phyloP scores from a whole-genome alignment of 257 asterid species.

The Fraxinus pennsylvanica region DNA sequence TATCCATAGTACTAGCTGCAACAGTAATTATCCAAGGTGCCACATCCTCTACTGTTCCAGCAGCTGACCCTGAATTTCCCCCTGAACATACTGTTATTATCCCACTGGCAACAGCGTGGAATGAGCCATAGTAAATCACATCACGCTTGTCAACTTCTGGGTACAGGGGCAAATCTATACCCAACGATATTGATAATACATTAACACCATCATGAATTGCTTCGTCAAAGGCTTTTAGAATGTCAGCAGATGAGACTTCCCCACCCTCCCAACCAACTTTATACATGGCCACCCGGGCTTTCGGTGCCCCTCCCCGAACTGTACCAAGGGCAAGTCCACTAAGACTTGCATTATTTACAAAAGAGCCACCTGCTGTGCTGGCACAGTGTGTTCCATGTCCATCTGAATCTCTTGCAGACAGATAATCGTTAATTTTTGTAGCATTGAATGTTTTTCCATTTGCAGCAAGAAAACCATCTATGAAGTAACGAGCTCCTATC shows the following conservation, averaged over 20 bases:
- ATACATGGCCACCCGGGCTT: conserved; percentile 47
- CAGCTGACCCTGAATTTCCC: conserved; percentile 39
- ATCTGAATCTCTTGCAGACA: conserved; percentile 40
- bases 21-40: conserved; percentile 51
- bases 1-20: conserved; percentile 38
- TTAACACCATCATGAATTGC: conserved; percentile 50
- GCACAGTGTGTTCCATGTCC: conserved; percentile 55
- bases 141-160: conserved; percentile 30
- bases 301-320: conserved; percentile 51
- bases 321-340: conserved; percentile 39
- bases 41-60: conserved; percentile 26
- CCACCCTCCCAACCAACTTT: conserved; percentile 38
- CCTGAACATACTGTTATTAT: conserved; percentile 37
- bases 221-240: conserved; percentile 41
- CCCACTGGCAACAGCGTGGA: conserved; percentile 39
- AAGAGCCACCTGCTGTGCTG: conserved; percentile 48
- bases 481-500: conserved; percentile 51
- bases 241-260: conserved; percentile 25
- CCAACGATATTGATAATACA: conserved; percentile 36
- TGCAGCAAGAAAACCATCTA: conserved; percentile 33
- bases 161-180: conserved; percentile 12
- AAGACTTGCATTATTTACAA: conserved; percentile 36
- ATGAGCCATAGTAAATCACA: conserved; percentile 34
- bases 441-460: conserved; percentile 15
- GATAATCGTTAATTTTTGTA: conserved; percentile 23